A percentile compares a stretch with the other conserved stretches of the same genome.
phyloP scores from a whole-genome alignment of 2,329 filamentous ascomycete species.

The Alternaria sp. region DNA sequence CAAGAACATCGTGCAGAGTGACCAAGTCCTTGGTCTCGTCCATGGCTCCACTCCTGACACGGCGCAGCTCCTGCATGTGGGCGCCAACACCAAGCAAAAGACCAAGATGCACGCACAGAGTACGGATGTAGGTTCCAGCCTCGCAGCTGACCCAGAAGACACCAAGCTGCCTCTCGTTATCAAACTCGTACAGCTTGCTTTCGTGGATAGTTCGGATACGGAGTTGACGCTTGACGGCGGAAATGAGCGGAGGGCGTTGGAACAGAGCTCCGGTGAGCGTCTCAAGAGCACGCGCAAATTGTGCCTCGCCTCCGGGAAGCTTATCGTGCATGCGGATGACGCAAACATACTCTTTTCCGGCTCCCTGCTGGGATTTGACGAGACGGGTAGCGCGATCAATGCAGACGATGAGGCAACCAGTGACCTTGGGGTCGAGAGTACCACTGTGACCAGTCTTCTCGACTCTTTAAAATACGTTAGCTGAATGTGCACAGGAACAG shows the following conservation, averaged over 20 bases:
- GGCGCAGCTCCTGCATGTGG: constrained; percentile 97
- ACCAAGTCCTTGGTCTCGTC: constrained; percentile 88
- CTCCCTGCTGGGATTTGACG: constrained; percentile 98
- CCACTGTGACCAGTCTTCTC: constrained; percentile 99
- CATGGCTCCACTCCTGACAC: constrained; percentile 95
- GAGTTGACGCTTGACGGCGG: constrained; percentile 97
- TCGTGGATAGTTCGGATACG: constrained; percentile 98
- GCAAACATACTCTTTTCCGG: constrained; percentile 98
- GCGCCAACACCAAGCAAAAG: constrained; percentile 81
- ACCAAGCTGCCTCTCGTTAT: constrained; percentile 95
- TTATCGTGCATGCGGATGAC: constrained; percentile 96
- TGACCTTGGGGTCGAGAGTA: constrained; percentile 98
- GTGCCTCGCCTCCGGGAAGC: constrained; percentile 88
- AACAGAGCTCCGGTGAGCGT: constrained; percentile 96
- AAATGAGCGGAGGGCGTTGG: constrained; percentile 96
- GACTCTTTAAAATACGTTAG: constrained; percentile 61
- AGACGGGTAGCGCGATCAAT: constrained; percentile 96
- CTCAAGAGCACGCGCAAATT: constrained; percentile 93
- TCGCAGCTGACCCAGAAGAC: constrained; percentile 99
- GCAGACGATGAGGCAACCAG: constrained; percentile 91
- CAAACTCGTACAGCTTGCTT: constrained; percentile 93
- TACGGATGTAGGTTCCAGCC: constrained; percentile 98
- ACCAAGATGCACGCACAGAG: constrained; percentile 92
- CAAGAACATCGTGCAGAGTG: constrained; percentile 92
- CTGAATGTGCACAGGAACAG: neutral